Percentiles rank a stretch among this genome's conserved stretches.
Evolutionary conservation across 495 filamentous ascomycete genomes (phyloP).

Genomic region (Neohortaea acidophila): DNA sequence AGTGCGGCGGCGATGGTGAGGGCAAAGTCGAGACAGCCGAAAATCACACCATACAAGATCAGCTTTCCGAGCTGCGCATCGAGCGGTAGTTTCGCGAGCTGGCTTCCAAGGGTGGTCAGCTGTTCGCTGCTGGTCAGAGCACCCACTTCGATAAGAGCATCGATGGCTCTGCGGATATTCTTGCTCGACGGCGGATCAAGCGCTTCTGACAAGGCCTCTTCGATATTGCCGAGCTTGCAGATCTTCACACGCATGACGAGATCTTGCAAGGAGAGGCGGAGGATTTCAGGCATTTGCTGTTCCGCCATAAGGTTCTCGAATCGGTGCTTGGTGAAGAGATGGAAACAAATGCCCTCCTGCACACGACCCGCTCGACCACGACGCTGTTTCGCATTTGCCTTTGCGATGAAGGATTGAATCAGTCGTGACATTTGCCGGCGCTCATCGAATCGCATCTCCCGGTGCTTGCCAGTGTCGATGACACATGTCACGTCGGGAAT

Average conservation of each 20-base stretch:
- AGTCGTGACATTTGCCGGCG: conserved; percentile 75
- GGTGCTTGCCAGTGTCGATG: conserved; percentile 86
- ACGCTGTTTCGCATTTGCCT: conserved; percentile 85
- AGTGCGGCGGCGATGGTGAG: conserved; percentile 84
- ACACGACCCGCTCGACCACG: conserved; percentile 93
- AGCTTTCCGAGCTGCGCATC: conserved; percentile 93
- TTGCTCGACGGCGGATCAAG: conserved; percentile 78
- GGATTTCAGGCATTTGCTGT: conserved; percentile 90
- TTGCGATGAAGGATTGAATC: conserved; percentile 82
- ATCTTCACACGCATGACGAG: conserved; percentile 93
- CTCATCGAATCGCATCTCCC: conserved; percentile 94
- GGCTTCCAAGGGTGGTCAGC: conserved; percentile 69
- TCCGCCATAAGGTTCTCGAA: conserved; percentile 71
- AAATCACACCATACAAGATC: conserved; percentile 65
- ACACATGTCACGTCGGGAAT: conserved; percentile 95
- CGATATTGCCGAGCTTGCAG: conserved; percentile 82
- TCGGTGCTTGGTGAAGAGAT: conserved; percentile 76
- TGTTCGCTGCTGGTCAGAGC: conserved; percentile 69
- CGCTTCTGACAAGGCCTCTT: conserved; percentile 75
- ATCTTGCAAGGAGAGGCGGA: conserved; percentile 84
- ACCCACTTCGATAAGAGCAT: conserved; percentile 82
- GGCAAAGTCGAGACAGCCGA: conserved; percentile 77
- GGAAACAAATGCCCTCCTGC: conserved; percentile 84
- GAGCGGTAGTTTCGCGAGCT: conserved; percentile 74
- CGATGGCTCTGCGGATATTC: conserved; percentile 82